These are phyloP conservation scores for Emergomyces pasteurianus DNA, from an alignment of 2,329 filamentous ascomycete genomes.

Conservation along the genomic window DNA sequence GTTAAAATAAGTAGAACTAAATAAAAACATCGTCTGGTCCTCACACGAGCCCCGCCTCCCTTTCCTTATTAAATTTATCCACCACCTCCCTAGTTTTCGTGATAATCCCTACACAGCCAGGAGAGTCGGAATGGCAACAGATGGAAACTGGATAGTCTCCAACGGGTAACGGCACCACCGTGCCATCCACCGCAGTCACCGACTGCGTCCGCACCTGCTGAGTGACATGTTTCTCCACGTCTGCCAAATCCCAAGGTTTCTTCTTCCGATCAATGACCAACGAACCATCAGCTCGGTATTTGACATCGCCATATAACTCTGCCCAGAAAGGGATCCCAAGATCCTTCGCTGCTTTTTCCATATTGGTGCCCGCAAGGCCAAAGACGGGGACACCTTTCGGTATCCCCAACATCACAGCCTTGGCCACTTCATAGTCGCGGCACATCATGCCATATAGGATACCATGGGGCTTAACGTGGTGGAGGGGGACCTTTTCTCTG, in stretches of 20 bases:
- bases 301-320: constrained; percentile 46
- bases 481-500: constrained; percentile 42
- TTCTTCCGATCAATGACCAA: constrained; percentile 48
- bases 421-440: constrained; percentile 39
- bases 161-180: constrained; percentile 26
- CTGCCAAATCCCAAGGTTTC: constrained; percentile 35
- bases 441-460: constrained; percentile 48
- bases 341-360: constrained; percentile 43
- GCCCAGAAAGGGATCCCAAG: constrained; percentile 42
- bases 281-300: constrained; percentile 40
- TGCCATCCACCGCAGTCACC: constrained; percentile 32
- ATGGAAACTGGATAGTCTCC: constrained; percentile 33
- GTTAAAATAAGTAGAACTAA: background rate
- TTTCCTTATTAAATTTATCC: constrained; percentile 31
- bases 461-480: constrained; percentile 54
- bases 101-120: constrained; percentile 35
- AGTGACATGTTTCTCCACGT: constrained; percentile 31
- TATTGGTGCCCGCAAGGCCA: constrained; percentile 42
- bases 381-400: constrained; percentile 42
- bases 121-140: constrained; percentile 39
- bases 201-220: constrained; percentile 32
- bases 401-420: constrained; percentile 42
- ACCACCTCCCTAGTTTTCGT: constrained; percentile 28
- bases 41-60: background rate
- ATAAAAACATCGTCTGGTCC: background rate